Conservation (phyloP, 768 basidiomycete genomes). For the Porpolomopsis calyptriformis region DNA sequence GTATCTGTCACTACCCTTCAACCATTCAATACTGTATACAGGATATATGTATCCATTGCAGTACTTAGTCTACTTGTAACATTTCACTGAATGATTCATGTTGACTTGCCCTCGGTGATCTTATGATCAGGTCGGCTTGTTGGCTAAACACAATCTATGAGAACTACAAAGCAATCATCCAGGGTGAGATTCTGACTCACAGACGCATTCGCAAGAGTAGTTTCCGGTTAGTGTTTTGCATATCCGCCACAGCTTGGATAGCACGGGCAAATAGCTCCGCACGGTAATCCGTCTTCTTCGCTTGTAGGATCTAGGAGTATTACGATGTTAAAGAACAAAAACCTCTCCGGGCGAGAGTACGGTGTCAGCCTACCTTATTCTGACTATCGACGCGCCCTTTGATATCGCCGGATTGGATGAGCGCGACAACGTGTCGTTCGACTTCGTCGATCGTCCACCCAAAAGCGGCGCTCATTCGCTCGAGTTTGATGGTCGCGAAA, state of each 20-base stretch:
- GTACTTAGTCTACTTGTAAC: constrained; percentile 3
- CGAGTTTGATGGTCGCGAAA: constrained; percentile 74
- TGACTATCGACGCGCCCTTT: constrained; percentile 81
- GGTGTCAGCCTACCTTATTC: constrained; percentile 50
- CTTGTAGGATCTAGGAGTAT: constrained; percentile 54
- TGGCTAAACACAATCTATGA: constrained; percentile 34
- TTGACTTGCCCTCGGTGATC: constrained; percentile 19
- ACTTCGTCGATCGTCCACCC: constrained; percentile 69
- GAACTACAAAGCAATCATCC: not conserved
- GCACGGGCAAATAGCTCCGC: constrained; percentile 68
- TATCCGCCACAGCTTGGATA: constrained; percentile 60
- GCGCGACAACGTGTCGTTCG: constrained; percentile 58
- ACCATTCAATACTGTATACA: too few relatives aligned
- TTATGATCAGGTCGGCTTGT: constrained; percentile 72
- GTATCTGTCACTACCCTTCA: too few relatives aligned
- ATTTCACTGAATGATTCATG: not conserved
- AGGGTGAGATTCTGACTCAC: constrained; percentile 37
- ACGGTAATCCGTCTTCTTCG: constrained; percentile 71
- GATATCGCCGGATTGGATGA: constrained; percentile 72
- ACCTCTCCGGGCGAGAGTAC: not conserved
- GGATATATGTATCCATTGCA: too few relatives aligned
- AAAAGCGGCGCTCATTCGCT: constrained; percentile 78
- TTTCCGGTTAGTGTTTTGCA: constrained; percentile 65
- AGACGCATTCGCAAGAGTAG: constrained; percentile 73
- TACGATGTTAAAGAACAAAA: not conserved